Evolutionary conservation across 495 filamentous ascomycete genomes (phyloP).

Genomic region (Thermochaetoides thermophila): DNA sequence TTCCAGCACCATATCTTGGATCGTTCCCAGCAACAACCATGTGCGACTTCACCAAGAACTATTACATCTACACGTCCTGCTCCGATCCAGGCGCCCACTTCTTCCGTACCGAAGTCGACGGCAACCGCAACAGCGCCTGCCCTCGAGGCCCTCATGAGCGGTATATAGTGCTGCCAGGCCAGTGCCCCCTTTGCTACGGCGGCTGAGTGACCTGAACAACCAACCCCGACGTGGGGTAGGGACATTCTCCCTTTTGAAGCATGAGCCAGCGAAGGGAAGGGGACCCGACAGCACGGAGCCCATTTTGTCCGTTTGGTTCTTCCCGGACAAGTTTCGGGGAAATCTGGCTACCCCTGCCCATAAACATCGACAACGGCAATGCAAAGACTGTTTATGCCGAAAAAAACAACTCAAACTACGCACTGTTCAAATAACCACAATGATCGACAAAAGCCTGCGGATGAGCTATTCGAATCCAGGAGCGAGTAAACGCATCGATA

Average conservation of each 20-base stretch:
- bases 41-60: constrained; percentile 68
- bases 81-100: constrained; percentile 52
- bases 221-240: not conserved
- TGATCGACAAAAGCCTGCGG: no score
- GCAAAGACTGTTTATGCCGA: no score
- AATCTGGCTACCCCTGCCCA: no score
- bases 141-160: constrained; percentile 57
- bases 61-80: constrained; percentile 61
- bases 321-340: no score
- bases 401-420: no score
- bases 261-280: no score
- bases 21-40: constrained; percentile 35
- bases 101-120: constrained; percentile 50
- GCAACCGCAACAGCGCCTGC: constrained; percentile 44
- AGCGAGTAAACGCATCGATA: no score
- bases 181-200: constrained; percentile 48
- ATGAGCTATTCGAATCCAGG: no score
- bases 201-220: constrained; percentile 9
- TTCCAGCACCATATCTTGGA: no score
- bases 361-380: no score
- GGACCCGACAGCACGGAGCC: no score
- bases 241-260: not conserved
- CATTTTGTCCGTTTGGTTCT: not conserved
- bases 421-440: no score
- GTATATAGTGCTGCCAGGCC: constrained; percentile 53